Evolutionary conservation across 768 basidiomycete genomes (phyloP).

Genomic region (Russula emetica): DNA sequence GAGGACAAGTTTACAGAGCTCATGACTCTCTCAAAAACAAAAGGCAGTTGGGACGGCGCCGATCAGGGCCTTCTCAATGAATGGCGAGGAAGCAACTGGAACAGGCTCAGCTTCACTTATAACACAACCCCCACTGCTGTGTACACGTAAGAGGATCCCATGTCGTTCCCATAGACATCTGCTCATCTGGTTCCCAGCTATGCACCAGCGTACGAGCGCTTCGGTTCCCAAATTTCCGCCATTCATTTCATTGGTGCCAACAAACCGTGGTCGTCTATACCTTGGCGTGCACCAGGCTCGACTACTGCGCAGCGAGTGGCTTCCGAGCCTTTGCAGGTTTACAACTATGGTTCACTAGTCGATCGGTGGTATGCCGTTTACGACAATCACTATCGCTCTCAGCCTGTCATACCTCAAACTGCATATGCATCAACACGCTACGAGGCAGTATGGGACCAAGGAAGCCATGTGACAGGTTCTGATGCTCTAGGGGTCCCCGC

Average conservation of each 20-base stretch:
- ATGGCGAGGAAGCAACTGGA: constrained; percentile 85
- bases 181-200: constrained; percentile 51
- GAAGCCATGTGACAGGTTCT: constrained; percentile 40
- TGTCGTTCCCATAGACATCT: background rate
- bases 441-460: constrained; percentile 70
- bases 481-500: constrained; percentile 22
- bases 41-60: constrained; percentile 96
- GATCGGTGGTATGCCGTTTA: constrained; percentile 91
- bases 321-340: constrained; percentile 45
- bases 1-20: constrained; percentile 79
- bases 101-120: constrained; percentile 93
- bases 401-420: constrained; percentile 40
- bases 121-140: constrained; percentile 97
- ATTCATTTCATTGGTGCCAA: constrained; percentile 95
- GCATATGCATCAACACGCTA: constrained; percentile 65
- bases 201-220: constrained; percentile 94
- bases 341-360: constrained; percentile 76
- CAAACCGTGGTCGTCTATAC: constrained; percentile 87
- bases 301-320: constrained; percentile 34
- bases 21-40: constrained; percentile 60
- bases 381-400: constrained; percentile 77
- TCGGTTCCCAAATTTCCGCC: constrained; percentile 78
- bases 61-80: constrained; percentile 97
- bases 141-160: constrained; percentile 69
- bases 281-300: constrained; percentile 60